Base-by-base conservation (phyloP, 83 land plant genomes). In the Larix sibirica region DNA sequence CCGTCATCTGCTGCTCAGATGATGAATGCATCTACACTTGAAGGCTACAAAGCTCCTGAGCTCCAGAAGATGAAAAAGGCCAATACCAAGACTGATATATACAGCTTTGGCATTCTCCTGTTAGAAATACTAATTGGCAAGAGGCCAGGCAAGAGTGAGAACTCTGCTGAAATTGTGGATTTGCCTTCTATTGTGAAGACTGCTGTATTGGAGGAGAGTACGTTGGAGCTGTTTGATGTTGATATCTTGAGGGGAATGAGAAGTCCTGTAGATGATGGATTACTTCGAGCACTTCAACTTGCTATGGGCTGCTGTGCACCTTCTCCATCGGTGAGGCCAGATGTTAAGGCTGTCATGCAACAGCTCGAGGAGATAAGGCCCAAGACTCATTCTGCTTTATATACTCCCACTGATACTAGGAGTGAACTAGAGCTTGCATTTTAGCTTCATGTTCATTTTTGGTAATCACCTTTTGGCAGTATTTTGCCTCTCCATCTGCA, bases 301-400 rank as follows among this genome's bases (percentile, higher is more conserved):
- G 96, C 96, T 23, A 94, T 94, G 96, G 96, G 96, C 1, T 94
- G 96, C 81, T 94, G 96, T 78, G 95, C 96, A 50, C 96, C 96
- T n/a, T 92, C 89, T 79, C 83, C 91, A 47, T 79, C 91, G 23
- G 96, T 92, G 65, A 83, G 96, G 81, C 96, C 96, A 33, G 89
- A 90, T 65, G 92, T 94, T 84, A 87, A 82, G 47, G 90, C 90
- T 74, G 95, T 94, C 44, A 92, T 92, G 83, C 87, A 85, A 92
- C 95, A 92, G 78, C 89, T 94, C 74, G 96, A 94, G 80, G 96
- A 94, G 90, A 94, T 90, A 80, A 86, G 96, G 79, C 94, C 96
- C 1, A 87, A 92, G 81, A 90, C 88, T 84, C 80, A 94, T 77
- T 92, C 96, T 59, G 92, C 96, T 40, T 42, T 92, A 75, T 94